Evolutionary conservation across 106 monocot genomes (phyloP).

Genomic region (Acanthochlamys bracteata): DNA sequence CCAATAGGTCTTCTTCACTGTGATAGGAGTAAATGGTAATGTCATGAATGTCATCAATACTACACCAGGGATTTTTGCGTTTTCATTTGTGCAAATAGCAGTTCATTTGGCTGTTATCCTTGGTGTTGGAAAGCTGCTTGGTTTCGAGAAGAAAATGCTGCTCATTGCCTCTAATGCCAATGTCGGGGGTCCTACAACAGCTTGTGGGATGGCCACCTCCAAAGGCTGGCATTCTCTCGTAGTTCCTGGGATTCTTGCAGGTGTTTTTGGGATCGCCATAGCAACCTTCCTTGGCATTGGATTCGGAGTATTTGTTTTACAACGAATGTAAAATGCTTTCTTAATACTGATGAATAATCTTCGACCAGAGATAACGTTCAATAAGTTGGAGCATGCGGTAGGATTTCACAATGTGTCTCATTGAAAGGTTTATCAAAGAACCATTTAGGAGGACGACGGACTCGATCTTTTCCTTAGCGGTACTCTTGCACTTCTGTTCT

Average conservation of each 20-base stretch:
- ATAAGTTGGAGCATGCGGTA: no score
- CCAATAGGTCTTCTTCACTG: conserved; percentile 71
- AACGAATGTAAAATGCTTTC: conserved; percentile 21
- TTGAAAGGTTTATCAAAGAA: no score
- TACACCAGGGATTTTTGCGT: conserved; percentile 63
- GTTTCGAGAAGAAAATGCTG: conserved; percentile 52
- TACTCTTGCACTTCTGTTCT: no score
- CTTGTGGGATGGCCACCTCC: conserved; percentile 86
- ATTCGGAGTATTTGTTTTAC: conserved; percentile 46
- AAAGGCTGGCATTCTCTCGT: conserved; percentile 80
- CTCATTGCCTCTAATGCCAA: conserved; percentile 87
- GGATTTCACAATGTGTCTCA: no score
- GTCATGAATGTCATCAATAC: conserved; percentile 71
- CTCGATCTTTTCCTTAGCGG: no score
- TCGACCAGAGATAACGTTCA: no score
- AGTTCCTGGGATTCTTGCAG: conserved; percentile 71
- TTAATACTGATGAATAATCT: not conserved
- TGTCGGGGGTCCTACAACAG: conserved; percentile 85
- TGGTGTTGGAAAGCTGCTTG: conserved; percentile 50
- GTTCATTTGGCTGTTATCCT: conserved; percentile 55
- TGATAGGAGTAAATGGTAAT: conserved; percentile 85
- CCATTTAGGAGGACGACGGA: no score
- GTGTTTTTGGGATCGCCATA: conserved; percentile 77
- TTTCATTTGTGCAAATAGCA: conserved; percentile 50
- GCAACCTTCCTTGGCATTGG: conserved; percentile 78